Percentiles rank a stretch among this genome's conserved stretches.
Evolutionary conservation across 805 yeast genomes (phyloP).

Genomic region (Kregervanrija fluxuum): DNA sequence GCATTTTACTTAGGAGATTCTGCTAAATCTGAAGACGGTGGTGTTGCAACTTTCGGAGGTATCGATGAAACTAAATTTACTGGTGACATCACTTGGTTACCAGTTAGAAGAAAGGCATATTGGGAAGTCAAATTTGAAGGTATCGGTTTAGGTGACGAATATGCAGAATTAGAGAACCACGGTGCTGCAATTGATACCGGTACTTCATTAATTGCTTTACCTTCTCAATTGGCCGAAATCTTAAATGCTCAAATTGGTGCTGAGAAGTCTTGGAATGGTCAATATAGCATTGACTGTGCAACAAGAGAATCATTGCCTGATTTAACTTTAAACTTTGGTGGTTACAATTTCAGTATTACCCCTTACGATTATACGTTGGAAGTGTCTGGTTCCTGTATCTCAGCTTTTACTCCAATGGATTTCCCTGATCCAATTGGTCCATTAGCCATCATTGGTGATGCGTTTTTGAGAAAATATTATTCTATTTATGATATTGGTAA

Average conservation of each 20-base stretch:
- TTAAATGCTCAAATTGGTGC: constrained; percentile 96
- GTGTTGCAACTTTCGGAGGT: constrained; percentile 95
- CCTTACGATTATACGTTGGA: constrained; percentile 93
- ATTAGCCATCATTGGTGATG: constrained; percentile 92
- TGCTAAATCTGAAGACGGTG: constrained; percentile 65
- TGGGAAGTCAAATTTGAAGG: constrained; percentile 97
- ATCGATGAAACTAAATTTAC: constrained; percentile 65
- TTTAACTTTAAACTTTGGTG: constrained; percentile 81
- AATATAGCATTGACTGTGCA: constrained; percentile 88
- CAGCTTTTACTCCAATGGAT: constrained; percentile 96
- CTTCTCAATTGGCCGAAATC: constrained; percentile 92
- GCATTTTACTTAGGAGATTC: constrained; percentile 87
- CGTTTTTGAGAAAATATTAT: constrained; percentile 92
- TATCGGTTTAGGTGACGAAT: constrained; percentile 86
- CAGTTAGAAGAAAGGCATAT: constrained; percentile 98
- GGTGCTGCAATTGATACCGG: constrained; percentile 99
- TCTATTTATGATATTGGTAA: constrained; percentile 87
- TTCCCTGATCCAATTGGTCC: constrained; percentile 97
- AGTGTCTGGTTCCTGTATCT: constrained; percentile 90
- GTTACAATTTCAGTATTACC: constrained; percentile 83
- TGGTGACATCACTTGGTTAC: constrained; percentile 91
- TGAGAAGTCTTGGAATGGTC: constrained; percentile 95
- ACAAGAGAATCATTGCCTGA: constrained; percentile 82
- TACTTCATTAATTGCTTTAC: constrained; percentile 91
- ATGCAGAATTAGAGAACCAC: constrained; percentile 68